phyloP scores from a whole-genome alignment of 108 stramenopile genomes.

The Aurantiochytrium sp. region DNA sequence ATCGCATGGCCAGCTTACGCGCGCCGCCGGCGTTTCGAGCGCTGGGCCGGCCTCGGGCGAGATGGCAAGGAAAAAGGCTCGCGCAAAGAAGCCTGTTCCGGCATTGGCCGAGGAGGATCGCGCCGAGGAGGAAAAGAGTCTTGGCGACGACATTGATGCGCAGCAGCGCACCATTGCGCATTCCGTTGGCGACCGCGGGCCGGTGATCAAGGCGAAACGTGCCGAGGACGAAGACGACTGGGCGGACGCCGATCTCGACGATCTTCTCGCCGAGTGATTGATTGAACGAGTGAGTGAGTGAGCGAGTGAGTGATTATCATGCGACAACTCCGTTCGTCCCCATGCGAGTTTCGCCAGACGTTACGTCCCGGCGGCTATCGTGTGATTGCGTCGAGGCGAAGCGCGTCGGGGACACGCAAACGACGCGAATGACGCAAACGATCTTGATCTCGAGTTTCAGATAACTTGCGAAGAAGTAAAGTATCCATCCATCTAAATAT shows the following conservation, averaged over 20 bases:
- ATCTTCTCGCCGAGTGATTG: not conserved
- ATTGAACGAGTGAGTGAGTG: not conserved
- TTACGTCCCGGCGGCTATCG: too few relatives aligned
- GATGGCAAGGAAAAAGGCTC: too few relatives aligned
- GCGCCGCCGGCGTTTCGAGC: not conserved
- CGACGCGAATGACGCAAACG: too few relatives aligned
- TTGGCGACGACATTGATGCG: not conserved
- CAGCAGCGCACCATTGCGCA: not conserved
- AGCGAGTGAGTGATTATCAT: not conserved
- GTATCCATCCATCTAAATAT: too few relatives aligned
- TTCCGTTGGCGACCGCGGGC: not conserved
- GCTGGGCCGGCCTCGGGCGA: not conserved
- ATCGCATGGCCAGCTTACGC: not conserved
- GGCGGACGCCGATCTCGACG: slow-evolving; percentile 7
- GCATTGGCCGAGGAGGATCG: not conserved
- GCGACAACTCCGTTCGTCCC: too few relatives aligned
- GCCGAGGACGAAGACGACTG: slow-evolving; percentile 17
- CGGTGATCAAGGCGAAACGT: not conserved
- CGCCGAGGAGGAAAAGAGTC: not conserved
- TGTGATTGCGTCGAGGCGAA: too few relatives aligned
- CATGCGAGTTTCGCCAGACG: too few relatives aligned
- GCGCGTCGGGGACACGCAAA: too few relatives aligned
- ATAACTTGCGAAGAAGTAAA: too few relatives aligned
- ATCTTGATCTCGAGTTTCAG: too few relatives aligned
- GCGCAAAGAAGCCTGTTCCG: not conserved